phyloP scores from a whole-genome alignment of 2,329 filamentous ascomycete species.

The Biscogniauxia sp. region DNA sequence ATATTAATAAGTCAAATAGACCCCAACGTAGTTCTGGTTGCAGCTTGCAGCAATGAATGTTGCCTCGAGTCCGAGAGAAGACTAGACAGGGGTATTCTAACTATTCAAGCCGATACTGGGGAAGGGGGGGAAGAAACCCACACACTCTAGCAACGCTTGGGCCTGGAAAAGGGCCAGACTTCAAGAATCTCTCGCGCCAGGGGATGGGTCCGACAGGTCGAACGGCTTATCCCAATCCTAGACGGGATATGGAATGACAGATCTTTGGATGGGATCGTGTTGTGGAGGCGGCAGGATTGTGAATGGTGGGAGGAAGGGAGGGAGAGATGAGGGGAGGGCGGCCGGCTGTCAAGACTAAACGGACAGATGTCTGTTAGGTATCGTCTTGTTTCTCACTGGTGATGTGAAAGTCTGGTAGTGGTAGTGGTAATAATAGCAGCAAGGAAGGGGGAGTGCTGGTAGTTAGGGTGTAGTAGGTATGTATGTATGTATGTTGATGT shows the following conservation, averaged over 20 bases:
- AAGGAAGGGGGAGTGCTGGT: too few species aligned
- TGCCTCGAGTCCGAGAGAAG: not conserved
- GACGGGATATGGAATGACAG: not conserved
- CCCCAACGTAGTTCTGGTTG: not conserved
- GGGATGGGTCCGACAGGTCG: not conserved
- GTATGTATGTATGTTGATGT: too few species aligned
- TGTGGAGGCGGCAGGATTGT: not conserved
- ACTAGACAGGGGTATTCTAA: not conserved
- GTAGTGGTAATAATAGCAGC: too few species aligned
- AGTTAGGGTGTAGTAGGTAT: too few species aligned
- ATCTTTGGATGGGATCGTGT: not conserved
- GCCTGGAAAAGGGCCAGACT: not conserved
- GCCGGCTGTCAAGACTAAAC: too few species aligned
- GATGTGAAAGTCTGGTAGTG: too few species aligned
- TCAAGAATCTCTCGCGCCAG: not conserved
- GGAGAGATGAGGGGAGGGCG: too few species aligned
- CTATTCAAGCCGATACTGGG: not conserved
- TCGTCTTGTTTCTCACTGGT: too few species aligned
- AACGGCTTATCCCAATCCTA: not conserved
- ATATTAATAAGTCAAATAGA: not conserved
- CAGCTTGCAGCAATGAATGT: conserved; percentile 8
- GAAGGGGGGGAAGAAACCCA: not conserved
- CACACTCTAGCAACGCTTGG: not conserved
- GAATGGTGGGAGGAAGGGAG: not conserved
- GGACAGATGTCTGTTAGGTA: too few species aligned